These are phyloP conservation scores for Phlegmacium glaucopus DNA, from an alignment of 768 basidiomycete genomes.

Conservation along the genomic window DNA sequence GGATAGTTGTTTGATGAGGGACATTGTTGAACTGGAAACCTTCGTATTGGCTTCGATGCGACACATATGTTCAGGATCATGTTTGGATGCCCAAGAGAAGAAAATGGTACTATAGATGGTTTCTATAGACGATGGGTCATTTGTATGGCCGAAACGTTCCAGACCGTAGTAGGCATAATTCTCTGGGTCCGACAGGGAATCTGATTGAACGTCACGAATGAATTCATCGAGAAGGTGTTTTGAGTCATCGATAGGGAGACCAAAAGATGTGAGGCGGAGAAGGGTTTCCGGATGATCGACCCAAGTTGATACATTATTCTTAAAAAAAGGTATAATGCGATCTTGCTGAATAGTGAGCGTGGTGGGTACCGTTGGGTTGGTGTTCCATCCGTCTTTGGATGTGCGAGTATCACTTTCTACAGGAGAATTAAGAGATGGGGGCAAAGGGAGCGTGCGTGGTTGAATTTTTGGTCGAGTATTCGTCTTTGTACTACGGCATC, in stretches of 20 bases:
- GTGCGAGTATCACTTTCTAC: no score
- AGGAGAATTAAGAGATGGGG: no score
- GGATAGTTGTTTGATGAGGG: constrained; percentile 33
- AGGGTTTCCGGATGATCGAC: constrained; percentile 24
- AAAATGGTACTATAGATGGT: constrained; percentile 50
- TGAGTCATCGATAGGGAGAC: constrained; percentile 39
- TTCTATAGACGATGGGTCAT: constrained; percentile 32
- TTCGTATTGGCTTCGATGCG: constrained; percentile 4
- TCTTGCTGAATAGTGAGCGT: no score
- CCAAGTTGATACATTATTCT: constrained; percentile 38
- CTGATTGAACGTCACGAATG: constrained; percentile 32
- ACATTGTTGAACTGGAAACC: constrained; percentile 31
- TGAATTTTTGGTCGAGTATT: no score
- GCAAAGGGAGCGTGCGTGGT: no score
- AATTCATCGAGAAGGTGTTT: constrained; percentile 41
- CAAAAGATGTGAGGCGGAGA: constrained; percentile 44
- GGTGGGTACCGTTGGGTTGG: no score
- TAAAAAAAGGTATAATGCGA: constrained; percentile 26
- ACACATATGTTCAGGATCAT: constrained; percentile 13
- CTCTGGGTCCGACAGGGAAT: constrained; percentile 25
- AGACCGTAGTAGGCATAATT: constrained; percentile 35
- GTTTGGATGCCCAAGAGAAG: constrained; percentile 43
- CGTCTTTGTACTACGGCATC: no score
- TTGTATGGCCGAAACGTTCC: constrained; percentile 37
- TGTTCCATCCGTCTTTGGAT: no score